Evolutionary conservation across 345 rosid species (phyloP).

Genomic region (Trapa incisa): DNA sequence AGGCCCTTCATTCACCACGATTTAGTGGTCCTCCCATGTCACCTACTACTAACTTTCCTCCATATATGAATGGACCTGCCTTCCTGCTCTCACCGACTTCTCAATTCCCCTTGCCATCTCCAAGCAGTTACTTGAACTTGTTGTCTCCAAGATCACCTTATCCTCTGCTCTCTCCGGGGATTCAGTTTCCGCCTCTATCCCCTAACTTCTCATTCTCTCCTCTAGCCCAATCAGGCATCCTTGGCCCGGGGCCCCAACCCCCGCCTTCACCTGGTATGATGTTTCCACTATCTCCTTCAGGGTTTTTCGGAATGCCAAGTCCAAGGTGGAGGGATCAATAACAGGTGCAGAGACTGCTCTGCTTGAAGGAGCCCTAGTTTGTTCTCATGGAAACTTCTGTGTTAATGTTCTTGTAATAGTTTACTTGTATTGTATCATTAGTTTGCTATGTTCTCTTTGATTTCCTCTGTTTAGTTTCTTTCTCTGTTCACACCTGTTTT

Average conservation of each 20-base stretch:
- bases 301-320: slow-evolving; percentile 57
- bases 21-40: too few relatives aligned
- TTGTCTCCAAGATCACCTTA: slow-evolving; percentile 61
- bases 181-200: slow-evolving; percentile 57
- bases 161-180: slow-evolving; percentile 62
- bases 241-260: slow-evolving; percentile 67
- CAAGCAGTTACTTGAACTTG: slow-evolving; percentile 42
- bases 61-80: slow-evolving; percentile 45
- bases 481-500: background rate
- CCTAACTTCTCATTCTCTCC: slow-evolving; percentile 74
- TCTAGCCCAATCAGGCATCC: slow-evolving; percentile 49
- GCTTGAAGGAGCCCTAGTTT: too few relatives aligned
- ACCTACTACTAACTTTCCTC: slow-evolving; percentile 37
- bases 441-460: background rate
- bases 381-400: background rate
- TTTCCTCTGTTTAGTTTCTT: background rate
- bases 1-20: too few relatives aligned
- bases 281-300: slow-evolving; percentile 50
- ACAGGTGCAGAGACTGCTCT: background rate
- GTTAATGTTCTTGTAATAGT: background rate
- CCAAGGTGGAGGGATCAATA: slow-evolving; percentile 66
- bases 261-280: slow-evolving; percentile 58
- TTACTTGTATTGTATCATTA: slow-evolving; percentile 2
- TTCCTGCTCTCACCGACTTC: slow-evolving; percentile 70
- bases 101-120: slow-evolving; percentile 69